Percentiles rank a stretch among this genome's conserved stretches.
phyloP scores from a whole-genome alignment of 345 rosid genomes.

The Acer negundo region DNA sequence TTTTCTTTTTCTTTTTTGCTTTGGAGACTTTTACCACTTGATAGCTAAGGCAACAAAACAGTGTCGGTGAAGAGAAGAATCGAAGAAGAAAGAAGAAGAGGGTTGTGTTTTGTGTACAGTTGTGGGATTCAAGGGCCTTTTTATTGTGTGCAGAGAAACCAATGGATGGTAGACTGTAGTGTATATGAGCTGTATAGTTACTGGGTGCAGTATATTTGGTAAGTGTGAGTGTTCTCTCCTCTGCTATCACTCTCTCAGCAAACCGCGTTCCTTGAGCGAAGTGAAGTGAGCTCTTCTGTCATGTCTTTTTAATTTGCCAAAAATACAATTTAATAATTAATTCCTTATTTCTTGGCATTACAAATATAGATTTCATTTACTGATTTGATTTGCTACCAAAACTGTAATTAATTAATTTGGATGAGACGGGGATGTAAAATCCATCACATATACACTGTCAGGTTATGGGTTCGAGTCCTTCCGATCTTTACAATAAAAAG shows the following conservation, averaged over 20 bases:
- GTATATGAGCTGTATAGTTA: slow-evolving; percentile 13
- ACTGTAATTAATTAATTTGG: no score
- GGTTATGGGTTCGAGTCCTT: no score
- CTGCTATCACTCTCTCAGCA: neutral
- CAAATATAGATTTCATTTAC: neutral
- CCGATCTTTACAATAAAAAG: no score
- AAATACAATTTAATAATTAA: neutral
- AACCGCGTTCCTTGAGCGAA: slow-evolving; percentile 18
- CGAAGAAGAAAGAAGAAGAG: neutral
- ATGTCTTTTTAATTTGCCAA: neutral
- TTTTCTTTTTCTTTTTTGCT: slow-evolving; percentile 2
- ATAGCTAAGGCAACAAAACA: no score
- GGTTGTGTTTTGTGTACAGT: neutral
- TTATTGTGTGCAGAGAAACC: slow-evolving; percentile 11
- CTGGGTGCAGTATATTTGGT: neutral
- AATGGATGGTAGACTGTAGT: neutral
- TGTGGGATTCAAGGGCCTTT: neutral
- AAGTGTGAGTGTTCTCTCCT: neutral
- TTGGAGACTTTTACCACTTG: slow-evolving; percentile 18
- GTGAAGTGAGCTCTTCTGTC: neutral
- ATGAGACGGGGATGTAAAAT: no score
- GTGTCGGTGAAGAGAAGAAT: slow-evolving; percentile 26
- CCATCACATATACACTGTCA: no score
- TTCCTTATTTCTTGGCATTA: neutral
- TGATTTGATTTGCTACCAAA: no score